A percentile compares a stretch with the other conserved stretches of the same genome.
Evolutionary conservation across 2,329 filamentous ascomycete genomes (phyloP).

Genomic region (Phoma herbarum): DNA sequence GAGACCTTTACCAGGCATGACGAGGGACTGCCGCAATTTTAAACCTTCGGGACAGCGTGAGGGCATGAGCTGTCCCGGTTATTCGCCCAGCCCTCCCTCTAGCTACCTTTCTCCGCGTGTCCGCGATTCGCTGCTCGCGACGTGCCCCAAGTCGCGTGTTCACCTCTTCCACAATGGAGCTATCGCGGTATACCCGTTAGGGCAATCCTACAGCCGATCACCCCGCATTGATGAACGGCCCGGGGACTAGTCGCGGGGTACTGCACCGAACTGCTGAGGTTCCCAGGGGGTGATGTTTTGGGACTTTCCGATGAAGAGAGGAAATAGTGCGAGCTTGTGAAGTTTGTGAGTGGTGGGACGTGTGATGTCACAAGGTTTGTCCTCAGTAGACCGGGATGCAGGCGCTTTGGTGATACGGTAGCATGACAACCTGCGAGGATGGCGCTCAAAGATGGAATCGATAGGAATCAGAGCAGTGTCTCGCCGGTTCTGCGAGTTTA

Average conservation of each 20-base stretch:
- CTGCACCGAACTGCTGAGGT: neutral
- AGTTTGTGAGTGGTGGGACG: too few relatives aligned
- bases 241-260: slow-evolving; percentile 29
- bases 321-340: neutral
- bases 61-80: slow-evolving; percentile 11
- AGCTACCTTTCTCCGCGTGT: slow-evolving; percentile 5
- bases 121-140: slow-evolving; percentile 10
- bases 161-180: slow-evolving; percentile 5
- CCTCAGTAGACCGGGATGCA: neutral
- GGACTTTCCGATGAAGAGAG: neutral
- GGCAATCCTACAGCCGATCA: slow-evolving; percentile 33
- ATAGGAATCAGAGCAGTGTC: too few relatives aligned
- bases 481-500: too few relatives aligned
- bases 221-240: slow-evolving; percentile 29
- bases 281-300: neutral
- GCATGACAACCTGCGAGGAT: too few relatives aligned
- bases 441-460: too few relatives aligned
- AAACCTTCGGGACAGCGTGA: too few relatives aligned
- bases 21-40: slow-evolving; percentile 3
- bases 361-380: neutral
- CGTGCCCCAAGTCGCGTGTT: slow-evolving; percentile 20
- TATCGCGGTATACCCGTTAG: slow-evolving; percentile 30
- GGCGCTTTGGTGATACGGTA: too few relatives aligned
- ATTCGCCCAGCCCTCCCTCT: neutral
- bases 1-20: neutral